These are phyloP conservation scores for Rhizophagus clarus DNA, from an alignment of 192 early-diverging fungal species.

Conservation along the genomic window DNA sequence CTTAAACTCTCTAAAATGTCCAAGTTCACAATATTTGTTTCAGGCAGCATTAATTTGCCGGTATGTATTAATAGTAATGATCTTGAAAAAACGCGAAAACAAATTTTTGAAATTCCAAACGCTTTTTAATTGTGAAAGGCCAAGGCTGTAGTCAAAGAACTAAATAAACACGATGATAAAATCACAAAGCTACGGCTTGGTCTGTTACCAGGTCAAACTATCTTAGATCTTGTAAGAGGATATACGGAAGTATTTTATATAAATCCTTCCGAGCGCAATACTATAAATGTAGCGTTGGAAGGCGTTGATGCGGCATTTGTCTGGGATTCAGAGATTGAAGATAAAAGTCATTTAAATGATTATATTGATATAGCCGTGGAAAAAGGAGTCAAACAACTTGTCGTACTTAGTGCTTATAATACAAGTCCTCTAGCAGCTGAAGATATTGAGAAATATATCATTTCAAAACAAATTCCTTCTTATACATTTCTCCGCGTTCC, in stretches of 20 bases:
- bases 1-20: no score
- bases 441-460: slow-evolving; percentile 12
- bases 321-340: slow-evolving; percentile 3
- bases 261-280: background rate
- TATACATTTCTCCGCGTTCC: slow-evolving; percentile 3
- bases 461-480: background rate
- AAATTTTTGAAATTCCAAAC: no score
- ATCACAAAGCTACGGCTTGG: slow-evolving; percentile 1
- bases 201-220: background rate
- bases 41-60: background rate
- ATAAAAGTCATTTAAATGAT: background rate
- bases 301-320: slow-evolving; percentile 12
- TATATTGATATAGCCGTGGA: slow-evolving; percentile 9
- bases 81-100: no score
- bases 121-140: no score
- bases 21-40: background rate
- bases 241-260: background rate
- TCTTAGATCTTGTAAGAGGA: slow-evolving; percentile 2
- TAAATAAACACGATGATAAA: background rate
- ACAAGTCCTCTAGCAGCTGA: background rate
- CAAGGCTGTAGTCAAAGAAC: no score
- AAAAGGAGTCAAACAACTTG: background rate
- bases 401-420: slow-evolving; percentile 7
- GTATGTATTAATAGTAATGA: background rate
- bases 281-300: slow-evolving; percentile 1